These are phyloP conservation scores for Tribonema minus DNA, from an alignment of 108 stramenopile species.

Conservation along the genomic window DNA sequence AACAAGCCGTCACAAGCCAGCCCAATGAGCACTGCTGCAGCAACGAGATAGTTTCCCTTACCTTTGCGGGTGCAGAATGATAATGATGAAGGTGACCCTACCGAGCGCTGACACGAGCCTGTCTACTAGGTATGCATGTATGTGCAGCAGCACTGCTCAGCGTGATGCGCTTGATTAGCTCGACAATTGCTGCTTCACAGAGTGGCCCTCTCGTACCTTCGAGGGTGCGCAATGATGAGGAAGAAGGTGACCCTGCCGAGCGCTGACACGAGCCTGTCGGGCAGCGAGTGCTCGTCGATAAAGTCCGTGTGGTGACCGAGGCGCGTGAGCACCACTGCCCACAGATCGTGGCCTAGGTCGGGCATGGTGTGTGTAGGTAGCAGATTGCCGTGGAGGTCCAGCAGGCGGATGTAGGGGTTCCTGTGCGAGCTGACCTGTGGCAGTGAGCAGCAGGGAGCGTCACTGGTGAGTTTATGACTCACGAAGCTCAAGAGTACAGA, in stretches of 20 bases:
- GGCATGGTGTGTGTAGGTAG: slow-evolving; percentile 13
- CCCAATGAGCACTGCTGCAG: no score
- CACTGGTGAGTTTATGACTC: no score
- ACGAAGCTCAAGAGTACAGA: no score
- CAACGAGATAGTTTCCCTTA: no score
- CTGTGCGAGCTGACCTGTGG: slow-evolving; percentile 19
- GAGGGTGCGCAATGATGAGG: slow-evolving; percentile 19
- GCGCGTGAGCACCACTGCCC: slow-evolving; percentile 4
- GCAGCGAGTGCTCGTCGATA: slow-evolving; percentile 28
- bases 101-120: no score
- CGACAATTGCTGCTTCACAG: no score
- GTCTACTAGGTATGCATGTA: no score
- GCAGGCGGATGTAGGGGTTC: slow-evolving; percentile 20
- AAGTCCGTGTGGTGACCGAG: slow-evolving; percentile 25
- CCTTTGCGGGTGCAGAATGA: slow-evolving; percentile 18
- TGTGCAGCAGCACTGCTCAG: no score
- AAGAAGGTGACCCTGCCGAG: not conserved
- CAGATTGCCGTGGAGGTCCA: slow-evolving; percentile 6
- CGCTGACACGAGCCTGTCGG: slow-evolving; percentile 3
- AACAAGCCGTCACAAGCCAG: no score
- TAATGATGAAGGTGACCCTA: no score
- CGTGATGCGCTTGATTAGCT: no score
- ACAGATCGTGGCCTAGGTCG: slow-evolving; percentile 26
- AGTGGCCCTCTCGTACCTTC: not conserved
- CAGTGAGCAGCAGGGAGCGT: no score